Conservation (phyloP, 129 eudicot genomes). For the Flaveria trinervia region DNA sequence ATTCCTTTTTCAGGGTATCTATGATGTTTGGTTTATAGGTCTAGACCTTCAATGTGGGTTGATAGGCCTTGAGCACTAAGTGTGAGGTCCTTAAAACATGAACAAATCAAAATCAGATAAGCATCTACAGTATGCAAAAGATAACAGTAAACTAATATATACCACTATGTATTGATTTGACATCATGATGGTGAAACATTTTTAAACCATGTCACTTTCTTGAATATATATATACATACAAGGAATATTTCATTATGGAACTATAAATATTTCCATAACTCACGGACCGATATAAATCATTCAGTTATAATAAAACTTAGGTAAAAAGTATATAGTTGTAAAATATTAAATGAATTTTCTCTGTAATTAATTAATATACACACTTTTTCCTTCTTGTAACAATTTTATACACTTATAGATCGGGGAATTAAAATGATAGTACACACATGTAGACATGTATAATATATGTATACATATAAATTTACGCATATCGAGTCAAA, state of each 20-base stretch:
- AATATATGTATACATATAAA: no score
- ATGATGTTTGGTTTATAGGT: slow-evolving; percentile 15
- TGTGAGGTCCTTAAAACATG: slow-evolving; percentile 26
- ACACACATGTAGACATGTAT: no score
- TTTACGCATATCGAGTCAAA: no score
- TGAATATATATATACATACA: slow-evolving; percentile 25
- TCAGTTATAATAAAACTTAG: no score
- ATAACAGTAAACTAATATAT: slow-evolving; percentile 24
- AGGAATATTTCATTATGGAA: neutral
- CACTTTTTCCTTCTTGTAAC: no score
- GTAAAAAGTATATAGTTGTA: no score
- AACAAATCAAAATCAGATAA: slow-evolving; percentile 19
- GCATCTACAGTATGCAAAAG: slow-evolving; percentile 21
- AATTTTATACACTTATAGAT: no score
- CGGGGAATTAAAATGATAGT: no score
- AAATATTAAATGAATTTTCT: no score
- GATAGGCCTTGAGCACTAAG: slow-evolving; percentile 23
- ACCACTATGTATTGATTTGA: slow-evolving; percentile 34
- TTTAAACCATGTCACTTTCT: slow-evolving; percentile 31
- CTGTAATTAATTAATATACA: no score
- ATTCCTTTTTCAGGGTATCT: slow-evolving; percentile 17
- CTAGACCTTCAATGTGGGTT: slow-evolving; percentile 31
- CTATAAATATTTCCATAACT: no score
- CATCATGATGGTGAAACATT: slow-evolving; percentile 35
- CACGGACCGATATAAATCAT: no score